These are phyloP conservation scores for Iris macrosiphon DNA, from an alignment of 106 monocot genomes.

Conservation along the genomic window DNA sequence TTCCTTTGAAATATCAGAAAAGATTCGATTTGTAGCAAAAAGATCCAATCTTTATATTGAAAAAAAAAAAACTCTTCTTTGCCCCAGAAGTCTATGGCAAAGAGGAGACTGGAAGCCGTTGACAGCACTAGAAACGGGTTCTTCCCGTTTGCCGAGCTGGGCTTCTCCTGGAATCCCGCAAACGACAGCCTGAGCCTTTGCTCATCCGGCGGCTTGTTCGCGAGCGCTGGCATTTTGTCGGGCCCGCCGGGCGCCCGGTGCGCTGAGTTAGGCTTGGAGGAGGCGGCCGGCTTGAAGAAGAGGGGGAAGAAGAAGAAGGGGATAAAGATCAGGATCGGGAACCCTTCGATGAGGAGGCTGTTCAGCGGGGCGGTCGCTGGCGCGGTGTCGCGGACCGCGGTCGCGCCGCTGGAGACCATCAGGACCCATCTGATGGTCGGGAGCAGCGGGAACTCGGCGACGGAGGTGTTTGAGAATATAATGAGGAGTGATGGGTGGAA, in stretches of 20 bases:
- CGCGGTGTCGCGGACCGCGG: constrained; percentile 76
- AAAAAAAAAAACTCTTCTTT: too few relatives aligned
- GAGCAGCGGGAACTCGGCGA: constrained; percentile 59
- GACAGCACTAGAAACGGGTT: constrained; percentile 34
- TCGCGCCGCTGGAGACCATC: constrained; percentile 93
- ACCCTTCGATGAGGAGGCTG: constrained; percentile 79
- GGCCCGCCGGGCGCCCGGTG: too few relatives aligned
- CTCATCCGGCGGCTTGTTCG: constrained; percentile 44
- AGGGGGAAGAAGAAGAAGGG: constrained; percentile 16
- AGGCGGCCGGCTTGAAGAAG: constrained; percentile 12
- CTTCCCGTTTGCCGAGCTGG: constrained; percentile 18
- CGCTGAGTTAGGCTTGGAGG: too few relatives aligned
- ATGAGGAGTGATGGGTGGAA: constrained; percentile 89
- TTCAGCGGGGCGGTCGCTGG: constrained; percentile 90
- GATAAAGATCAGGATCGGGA: constrained; percentile 49
- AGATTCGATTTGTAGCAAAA: too few relatives aligned
- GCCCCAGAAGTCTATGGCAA: constrained; percentile 5
- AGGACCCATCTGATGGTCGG: constrained; percentile 97
- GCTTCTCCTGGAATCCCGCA: constrained; percentile 33
- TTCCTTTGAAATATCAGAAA: too few relatives aligned
- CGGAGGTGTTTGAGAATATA: constrained; percentile 76
- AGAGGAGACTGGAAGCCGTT: constrained; percentile 11
- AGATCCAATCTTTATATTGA: too few relatives aligned
- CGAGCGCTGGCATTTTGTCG: constrained; percentile 56
- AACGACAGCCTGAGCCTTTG: constrained; percentile 12